Percentiles rank a stretch among this genome's conserved stretches.
These are phyloP conservation scores for Ophiostoma sp. DNA, from an alignment of 2,329 filamentous ascomycete species.

Conservation along the genomic window DNA sequence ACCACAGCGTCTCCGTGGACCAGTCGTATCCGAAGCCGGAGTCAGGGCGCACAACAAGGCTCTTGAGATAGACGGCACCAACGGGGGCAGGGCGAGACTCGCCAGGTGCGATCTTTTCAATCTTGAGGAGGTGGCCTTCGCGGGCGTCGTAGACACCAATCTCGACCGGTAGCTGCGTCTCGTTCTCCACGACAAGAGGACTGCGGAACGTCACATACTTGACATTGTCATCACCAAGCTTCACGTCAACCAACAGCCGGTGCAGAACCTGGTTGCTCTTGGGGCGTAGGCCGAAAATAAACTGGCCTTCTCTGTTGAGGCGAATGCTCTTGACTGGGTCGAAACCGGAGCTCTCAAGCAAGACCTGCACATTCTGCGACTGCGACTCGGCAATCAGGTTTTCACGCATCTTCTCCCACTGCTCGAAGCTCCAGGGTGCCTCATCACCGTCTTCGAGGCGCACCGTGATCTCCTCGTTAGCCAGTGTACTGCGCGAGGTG, in stretches of 20 bases:
- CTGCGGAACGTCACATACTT: slow-evolving; percentile 97
- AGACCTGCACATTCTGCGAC: slow-evolving; percentile 68
- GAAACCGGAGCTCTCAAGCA: slow-evolving; percentile 89
- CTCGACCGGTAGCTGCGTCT: slow-evolving; percentile 93
- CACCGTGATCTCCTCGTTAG: slow-evolving; percentile 64
- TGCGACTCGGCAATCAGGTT: slow-evolving; percentile 79
- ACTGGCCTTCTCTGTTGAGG: slow-evolving; percentile 90
- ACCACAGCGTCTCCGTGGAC: slow-evolving; percentile 85
- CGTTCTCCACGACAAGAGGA: slow-evolving; percentile 86
- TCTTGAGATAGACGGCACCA: slow-evolving; percentile 85
- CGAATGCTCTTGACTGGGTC: slow-evolving; percentile 83
- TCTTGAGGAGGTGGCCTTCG: slow-evolving; percentile 87
- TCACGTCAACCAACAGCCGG: slow-evolving; percentile 85
- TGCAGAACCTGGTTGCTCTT: slow-evolving; percentile 81
- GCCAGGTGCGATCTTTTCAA: slow-evolving; percentile 93
- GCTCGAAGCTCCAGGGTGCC: slow-evolving; percentile 91
- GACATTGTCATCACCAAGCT: slow-evolving; percentile 86
- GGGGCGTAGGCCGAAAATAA: slow-evolving; percentile 80
- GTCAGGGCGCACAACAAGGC: slow-evolving; percentile 80
- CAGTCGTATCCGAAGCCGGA: slow-evolving; percentile 95
- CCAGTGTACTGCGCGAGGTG: slow-evolving; percentile 65
- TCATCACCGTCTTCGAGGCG: slow-evolving; percentile 85
- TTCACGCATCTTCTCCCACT: slow-evolving; percentile 93
- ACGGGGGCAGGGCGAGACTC: slow-evolving; percentile 86
- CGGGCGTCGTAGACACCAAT: slow-evolving; percentile 83